These are phyloP conservation scores for Zea mays DNA, from an alignment of 176 grass and related monocot genomes.

Conservation along the genomic window Zm-B73-REFERENCE-NAM-5.0 NC_050097.1:202499501-202500000, in stretches of 20 bases:
- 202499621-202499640: constrained; percentile 24
- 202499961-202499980: too few species aligned
- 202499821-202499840: too few species aligned
- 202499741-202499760: background rate
- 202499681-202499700: constrained; percentile 6
- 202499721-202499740: constrained; percentile 19
- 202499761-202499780: too few species aligned
- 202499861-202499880: too few species aligned
- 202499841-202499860: too few species aligned
- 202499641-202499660: constrained; percentile 14
- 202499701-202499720: background rate
- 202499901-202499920: too few species aligned
- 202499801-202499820: too few species aligned
- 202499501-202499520: constrained; percentile 56
- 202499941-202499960: too few species aligned
- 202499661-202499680: background rate
- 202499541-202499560: constrained; percentile 68
- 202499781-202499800: too few species aligned
- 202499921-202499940: too few species aligned
- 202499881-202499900: too few species aligned
- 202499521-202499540: constrained; percentile 84
- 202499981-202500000: too few species aligned
- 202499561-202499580: constrained; percentile 40
- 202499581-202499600: constrained; percentile 22
- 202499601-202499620: constrained; percentile 31